Percentiles rank a stretch among this genome's conserved stretches.
phyloP scores from a whole-genome alignment of 768 basidiomycete genomes.

The Leccinum olivaceopallidum region DNA sequence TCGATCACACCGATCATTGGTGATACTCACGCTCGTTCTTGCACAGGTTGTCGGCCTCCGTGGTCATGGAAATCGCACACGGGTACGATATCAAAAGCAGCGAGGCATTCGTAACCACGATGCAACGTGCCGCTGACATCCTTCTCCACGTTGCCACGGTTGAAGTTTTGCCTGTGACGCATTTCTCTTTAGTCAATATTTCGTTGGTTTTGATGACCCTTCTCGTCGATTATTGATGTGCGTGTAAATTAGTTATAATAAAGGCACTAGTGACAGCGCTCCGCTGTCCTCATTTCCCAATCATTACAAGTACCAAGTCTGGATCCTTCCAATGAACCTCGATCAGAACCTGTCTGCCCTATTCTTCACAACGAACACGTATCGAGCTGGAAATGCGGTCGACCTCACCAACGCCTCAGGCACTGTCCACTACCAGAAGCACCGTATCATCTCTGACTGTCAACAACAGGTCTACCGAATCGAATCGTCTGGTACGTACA shows the following conservation, averaged over 20 bases:
- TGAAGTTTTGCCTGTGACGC: background rate
- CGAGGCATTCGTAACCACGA: conserved; percentile 3
- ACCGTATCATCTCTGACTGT: conserved; percentile 47
- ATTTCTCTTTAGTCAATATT: no score
- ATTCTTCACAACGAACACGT: conserved; percentile 55
- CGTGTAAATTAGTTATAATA: no score
- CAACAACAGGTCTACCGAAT: conserved; percentile 51
- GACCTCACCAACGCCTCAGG: conserved; percentile 72
- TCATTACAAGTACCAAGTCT: no score
- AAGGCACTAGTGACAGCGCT: background rate
- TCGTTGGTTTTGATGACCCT: no score
- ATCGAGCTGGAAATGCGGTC: conserved; percentile 49
- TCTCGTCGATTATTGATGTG: no score
- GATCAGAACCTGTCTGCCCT: conserved; percentile 88
- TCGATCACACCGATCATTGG: background rate
- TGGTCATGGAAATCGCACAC: conserved; percentile 3
- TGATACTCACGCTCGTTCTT: background rate
- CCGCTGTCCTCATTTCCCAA: background rate
- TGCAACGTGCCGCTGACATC: conserved; percentile 12
- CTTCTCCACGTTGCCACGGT: conserved; percentile 3
- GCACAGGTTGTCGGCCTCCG: background rate
- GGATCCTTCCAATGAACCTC: conserved; percentile 57
- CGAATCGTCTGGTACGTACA: conserved; percentile 62
- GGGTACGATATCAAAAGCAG: conserved; percentile 3
- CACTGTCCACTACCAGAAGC: conserved; percentile 70